Evolutionary conservation across 2,329 filamentous ascomycete genomes (phyloP).

Genomic region (Penicillium sp.): DNA sequence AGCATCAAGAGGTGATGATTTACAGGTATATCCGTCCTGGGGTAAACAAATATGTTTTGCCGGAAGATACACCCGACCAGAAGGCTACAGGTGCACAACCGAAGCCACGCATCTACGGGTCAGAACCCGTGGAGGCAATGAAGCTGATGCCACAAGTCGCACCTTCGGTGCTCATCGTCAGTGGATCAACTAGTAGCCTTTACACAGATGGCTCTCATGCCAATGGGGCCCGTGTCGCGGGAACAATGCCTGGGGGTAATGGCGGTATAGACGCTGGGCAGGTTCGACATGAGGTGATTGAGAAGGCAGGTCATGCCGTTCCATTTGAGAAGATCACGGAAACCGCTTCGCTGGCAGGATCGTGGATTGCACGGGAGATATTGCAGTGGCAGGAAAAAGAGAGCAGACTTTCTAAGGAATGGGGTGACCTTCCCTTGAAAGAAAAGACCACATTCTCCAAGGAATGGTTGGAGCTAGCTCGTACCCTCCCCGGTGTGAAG

Average conservation of each 20-base stretch:
- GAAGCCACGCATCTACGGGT: neutral
- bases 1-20: constrained; percentile 62
- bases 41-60: neutral
- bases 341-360: constrained; percentile 22
- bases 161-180: constrained; percentile 12
- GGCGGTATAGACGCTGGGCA: constrained; percentile 54
- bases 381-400: constrained; percentile 1
- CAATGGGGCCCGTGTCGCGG: constrained; percentile 31
- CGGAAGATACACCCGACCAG: neutral
- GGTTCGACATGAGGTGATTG: constrained; percentile 24
- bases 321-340: constrained; percentile 29
- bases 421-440: constrained; percentile 1
- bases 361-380: constrained; percentile 2
- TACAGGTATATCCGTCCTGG: neutral
- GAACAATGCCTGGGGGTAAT: constrained; percentile 34
- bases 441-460: constrained; percentile 4
- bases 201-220: constrained; percentile 25
- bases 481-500: neutral
- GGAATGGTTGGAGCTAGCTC: constrained; percentile 1
- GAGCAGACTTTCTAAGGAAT: neutral
- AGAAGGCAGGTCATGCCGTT: constrained; percentile 25
- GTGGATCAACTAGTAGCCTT: constrained; percentile 20
- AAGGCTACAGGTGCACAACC: neutral
- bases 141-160: constrained; percentile 8
- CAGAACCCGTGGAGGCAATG: constrained; percentile 9